Evolutionary conservation across 371 early-diverging fungal genomes (phyloP), one percentile per base, ranked within the genome.

Genomic region (Circinella minor): DNA sequence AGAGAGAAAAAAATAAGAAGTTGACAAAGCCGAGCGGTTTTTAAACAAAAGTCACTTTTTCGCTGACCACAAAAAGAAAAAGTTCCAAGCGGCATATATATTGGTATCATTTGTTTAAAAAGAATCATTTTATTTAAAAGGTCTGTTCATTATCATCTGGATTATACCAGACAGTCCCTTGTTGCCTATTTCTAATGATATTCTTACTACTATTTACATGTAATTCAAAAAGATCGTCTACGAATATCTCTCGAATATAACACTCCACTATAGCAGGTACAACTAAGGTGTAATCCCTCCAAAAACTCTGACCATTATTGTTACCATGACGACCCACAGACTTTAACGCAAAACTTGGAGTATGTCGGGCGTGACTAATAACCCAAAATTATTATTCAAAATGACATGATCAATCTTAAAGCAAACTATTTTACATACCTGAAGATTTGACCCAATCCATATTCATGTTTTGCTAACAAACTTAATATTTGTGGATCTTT

Each of bases 391-490:
- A 9, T 10, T 17, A n/a, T n/a, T 14, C 1, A 15, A 11, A 55
- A n/a, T 17, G 55, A 1, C 17, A n/a, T n/a, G 57, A n/a, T 18
- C 34, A 57, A 57, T 27, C 27, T 2, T 1, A 27, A 27, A 27
- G 27, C 27, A 27, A 27, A 0, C 1, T 5, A 51, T 17, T 5
- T 5, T 8, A 11, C 43, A 9, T 74, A 84, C 84, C 79, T 75
- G 66, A 84, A 81, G 0, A 84, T 77, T 71, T 84, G 84, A n/a
- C 82, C 84, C 9, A 84, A 55, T n/a, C 84, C 82, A 37, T 74
- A 81, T 64, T 81, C 77, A 59, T 84, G 81, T 59, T 81, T 80
- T 27, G 77, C 77, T 8, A 84, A 74, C 37, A 84, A 57, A 18
- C 78, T 78, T 4, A 80, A 38, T 4, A 78, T 70, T 17, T 38